Conservation (phyloP, 169 alveolate genomes). For the Babesia divergens region DNA sequence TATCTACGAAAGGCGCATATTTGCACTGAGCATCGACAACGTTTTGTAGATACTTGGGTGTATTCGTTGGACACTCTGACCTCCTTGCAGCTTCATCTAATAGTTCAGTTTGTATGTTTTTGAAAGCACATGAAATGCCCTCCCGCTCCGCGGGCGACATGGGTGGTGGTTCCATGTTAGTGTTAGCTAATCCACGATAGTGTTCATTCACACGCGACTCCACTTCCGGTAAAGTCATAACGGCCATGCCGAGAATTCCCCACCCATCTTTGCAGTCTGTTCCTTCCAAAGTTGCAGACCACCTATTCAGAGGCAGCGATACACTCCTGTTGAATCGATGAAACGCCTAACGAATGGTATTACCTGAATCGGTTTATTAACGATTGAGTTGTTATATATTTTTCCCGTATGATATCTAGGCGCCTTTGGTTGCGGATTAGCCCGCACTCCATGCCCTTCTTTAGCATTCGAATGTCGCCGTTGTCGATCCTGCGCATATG, state of each 20-base stretch:
- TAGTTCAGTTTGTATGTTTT: not conserved
- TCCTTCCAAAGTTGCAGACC: constrained; percentile 4
- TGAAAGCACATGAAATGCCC: constrained; percentile 20
- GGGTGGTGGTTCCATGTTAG: not conserved
- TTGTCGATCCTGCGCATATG: constrained; percentile 78
- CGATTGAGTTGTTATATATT: constrained; percentile 36
- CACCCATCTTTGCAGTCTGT: constrained; percentile 35
- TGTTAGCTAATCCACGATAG: not conserved
- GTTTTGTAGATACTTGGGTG: constrained; percentile 9
- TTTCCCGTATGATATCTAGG: constrained; percentile 57
- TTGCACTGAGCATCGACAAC: constrained; percentile 71
- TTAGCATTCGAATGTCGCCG: constrained; percentile 80
- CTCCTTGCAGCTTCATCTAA: not conserved
- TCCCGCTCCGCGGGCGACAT: constrained; percentile 37
- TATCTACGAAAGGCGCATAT: constrained; percentile 63
- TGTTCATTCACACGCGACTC: constrained; percentile 8
- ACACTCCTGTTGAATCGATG: constrained; percentile 9
- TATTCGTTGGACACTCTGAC: not conserved
- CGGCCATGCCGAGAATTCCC: constrained; percentile 26
- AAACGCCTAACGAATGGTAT: not conserved
- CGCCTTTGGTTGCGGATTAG: constrained; percentile 63
- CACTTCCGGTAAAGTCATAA: not conserved
- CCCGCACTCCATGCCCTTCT: constrained; percentile 76
- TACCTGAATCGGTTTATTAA: constrained; percentile 40
- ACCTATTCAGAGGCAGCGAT: constrained; percentile 15